These are phyloP conservation scores for Paecilomyces formosus DNA, from an alignment of 2,329 filamentous ascomycete species.

Conservation along the genomic window DNA sequence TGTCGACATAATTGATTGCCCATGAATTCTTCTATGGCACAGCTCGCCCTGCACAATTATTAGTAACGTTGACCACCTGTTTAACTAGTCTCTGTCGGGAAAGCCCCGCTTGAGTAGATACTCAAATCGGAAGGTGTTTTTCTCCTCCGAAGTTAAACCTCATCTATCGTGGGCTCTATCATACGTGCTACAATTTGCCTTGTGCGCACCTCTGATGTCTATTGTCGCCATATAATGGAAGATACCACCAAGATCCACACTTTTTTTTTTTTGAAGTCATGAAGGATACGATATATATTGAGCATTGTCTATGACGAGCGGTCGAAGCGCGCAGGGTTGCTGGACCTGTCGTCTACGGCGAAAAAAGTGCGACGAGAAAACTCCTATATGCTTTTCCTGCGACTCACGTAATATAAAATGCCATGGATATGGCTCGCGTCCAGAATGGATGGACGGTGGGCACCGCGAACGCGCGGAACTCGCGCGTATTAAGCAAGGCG, in stretches of 20 bases:
- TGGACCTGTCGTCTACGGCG: conserved; percentile 17
- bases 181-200: not conserved
- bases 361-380: conserved; percentile 13
- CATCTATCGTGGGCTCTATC: not conserved
- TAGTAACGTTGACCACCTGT: too few species aligned
- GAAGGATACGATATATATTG: not conserved
- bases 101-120: not conserved
- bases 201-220: not conserved
- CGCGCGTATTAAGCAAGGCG: not conserved
- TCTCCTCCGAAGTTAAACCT: too few species aligned
- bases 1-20: too few species aligned
- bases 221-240: not conserved
- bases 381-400: conserved; percentile 10
- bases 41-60: too few species aligned
- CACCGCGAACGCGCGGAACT: not conserved
- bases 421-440: conserved; percentile 17
- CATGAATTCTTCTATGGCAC: too few species aligned
- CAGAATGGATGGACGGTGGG: conserved; percentile 15
- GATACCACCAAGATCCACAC: not conserved
- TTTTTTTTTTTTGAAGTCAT: not conserved
- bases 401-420: conserved; percentile 12
- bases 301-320: not conserved
- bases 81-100: too few species aligned
- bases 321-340: conserved; percentile 7
- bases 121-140: too few species aligned